Conservation (phyloP, 1,284 basidiomycete species). For the Leccinum subrobustum region DNA sequence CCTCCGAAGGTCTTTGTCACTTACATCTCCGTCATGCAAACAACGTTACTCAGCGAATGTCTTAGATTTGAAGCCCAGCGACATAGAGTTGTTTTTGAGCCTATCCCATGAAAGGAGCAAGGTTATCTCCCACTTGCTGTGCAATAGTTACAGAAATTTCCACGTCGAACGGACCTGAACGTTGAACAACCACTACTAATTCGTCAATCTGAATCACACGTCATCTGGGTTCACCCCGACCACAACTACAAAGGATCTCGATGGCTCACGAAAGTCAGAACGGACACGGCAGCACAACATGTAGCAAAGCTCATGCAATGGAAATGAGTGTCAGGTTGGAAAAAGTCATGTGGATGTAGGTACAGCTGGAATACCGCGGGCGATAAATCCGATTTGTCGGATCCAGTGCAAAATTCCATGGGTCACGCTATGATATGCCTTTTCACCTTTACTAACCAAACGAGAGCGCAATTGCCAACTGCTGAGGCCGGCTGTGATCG, state of each 20-base stretch:
- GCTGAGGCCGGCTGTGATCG: conserved; percentile 1
- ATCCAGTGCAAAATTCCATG: conserved; percentile 17
- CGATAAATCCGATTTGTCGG: conserved; percentile 11
- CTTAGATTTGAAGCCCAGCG: neutral
- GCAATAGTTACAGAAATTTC: too few species aligned
- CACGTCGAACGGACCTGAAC: too few species aligned
- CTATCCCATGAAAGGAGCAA: too few species aligned
- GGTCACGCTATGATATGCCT: neutral
- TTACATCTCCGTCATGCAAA: too few species aligned
- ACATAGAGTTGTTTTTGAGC: neutral
- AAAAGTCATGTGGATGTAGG: neutral
- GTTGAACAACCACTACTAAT: neutral
- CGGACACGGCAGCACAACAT: too few species aligned
- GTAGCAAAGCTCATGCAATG: too few species aligned
- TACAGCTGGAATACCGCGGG: conserved; percentile 12
- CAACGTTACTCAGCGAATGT: too few species aligned
- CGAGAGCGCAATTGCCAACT: conserved; percentile 22
- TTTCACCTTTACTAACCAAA: conserved; percentile 9
- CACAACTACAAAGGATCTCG: neutral
- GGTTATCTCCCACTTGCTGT: too few species aligned
- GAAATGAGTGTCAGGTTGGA: too few species aligned
- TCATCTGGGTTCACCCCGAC: neutral
- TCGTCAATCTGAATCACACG: neutral
- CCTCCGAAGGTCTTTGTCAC: too few species aligned
- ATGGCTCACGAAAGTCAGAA: neutral